Evolutionary conservation across 2,329 filamentous ascomycete genomes (phyloP).

Genomic region (Botryosphaeria agaves): DNA sequence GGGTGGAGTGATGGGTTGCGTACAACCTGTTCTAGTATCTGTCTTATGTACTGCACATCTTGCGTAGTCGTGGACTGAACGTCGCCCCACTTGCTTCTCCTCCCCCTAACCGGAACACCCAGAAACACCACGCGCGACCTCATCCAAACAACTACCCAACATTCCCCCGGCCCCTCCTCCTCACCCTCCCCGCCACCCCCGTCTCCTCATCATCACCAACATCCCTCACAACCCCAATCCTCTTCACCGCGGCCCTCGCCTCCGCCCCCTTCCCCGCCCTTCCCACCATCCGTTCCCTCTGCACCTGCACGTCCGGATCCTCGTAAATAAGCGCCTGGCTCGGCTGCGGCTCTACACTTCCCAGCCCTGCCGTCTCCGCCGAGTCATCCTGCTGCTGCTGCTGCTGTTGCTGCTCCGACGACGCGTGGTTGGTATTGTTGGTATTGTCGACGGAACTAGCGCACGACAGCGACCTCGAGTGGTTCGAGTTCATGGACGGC

Average conservation of each 20-base stretch:
- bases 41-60: too few relatives aligned
- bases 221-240: conserved; percentile 17
- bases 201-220: conserved; percentile 9
- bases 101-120: not conserved
- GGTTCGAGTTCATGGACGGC: conserved; percentile 1
- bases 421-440: conserved; percentile 2
- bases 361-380: not conserved
- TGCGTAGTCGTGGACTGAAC: too few relatives aligned
- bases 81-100: not conserved
- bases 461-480: conserved; percentile 1
- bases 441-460: conserved; percentile 14
- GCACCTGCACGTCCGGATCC: conserved; percentile 15
- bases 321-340: conserved; percentile 20
- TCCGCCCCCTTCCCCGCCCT: conserved; percentile 10
- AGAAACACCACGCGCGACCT: too few relatives aligned
- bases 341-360: conserved; percentile 4
- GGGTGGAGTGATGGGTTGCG: too few relatives aligned
- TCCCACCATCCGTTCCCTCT: conserved; percentile 18
- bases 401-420: not conserved
- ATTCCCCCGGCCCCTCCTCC: conserved; percentile 12
- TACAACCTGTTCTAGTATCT: too few relatives aligned
- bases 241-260: conserved; percentile 10
- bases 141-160: conserved; percentile 1
- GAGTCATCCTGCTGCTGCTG: not conserved
- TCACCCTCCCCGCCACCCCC: conserved; percentile 6